These are phyloP conservation scores for Rostrohypoxylon terebratum DNA, from an alignment of 495 filamentous ascomycete genomes.

Conservation along the genomic window DNA sequence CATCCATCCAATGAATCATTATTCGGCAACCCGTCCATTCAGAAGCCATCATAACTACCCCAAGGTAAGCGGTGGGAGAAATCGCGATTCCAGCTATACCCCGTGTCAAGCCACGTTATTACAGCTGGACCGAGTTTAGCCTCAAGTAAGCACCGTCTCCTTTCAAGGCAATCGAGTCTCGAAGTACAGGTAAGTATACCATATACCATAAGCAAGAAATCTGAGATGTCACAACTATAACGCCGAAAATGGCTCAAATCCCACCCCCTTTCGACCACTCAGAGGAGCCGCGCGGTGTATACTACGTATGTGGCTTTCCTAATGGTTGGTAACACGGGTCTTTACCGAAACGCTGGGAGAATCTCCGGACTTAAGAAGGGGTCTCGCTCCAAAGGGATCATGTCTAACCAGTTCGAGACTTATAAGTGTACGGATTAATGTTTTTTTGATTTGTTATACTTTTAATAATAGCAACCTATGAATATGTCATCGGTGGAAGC, in stretches of 20 bases:
- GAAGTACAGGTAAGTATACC: background rate
- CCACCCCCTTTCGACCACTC: background rate
- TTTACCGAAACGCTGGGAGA: slow-evolving; percentile 33
- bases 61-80: background rate
- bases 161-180: background rate
- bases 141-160: background rate
- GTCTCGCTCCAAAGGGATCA: slow-evolving; percentile 25
- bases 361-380: slow-evolving; percentile 16
- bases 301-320: slow-evolving; percentile 36
- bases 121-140: background rate
- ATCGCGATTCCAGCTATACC: background rate
- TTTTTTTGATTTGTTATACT: background rate
- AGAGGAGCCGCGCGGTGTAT: background rate
- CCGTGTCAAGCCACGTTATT: background rate
- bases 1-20: background rate
- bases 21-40: slow-evolving; percentile 1
- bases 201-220: background rate
- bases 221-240: background rate
- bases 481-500: slow-evolving; percentile 11
- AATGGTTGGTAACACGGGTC: slow-evolving; percentile 33
- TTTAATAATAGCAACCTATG: background rate
- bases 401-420: slow-evolving; percentile 14
- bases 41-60: background rate
- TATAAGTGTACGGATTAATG: background rate
- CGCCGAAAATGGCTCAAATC: slow-evolving; percentile 13